A percentile compares a stretch with the other conserved stretches of the same genome.
These are phyloP conservation scores for Hordeum marinum DNA, from an alignment of 176 grass and related monocot genomes.

Conservation along the genomic window DNA sequence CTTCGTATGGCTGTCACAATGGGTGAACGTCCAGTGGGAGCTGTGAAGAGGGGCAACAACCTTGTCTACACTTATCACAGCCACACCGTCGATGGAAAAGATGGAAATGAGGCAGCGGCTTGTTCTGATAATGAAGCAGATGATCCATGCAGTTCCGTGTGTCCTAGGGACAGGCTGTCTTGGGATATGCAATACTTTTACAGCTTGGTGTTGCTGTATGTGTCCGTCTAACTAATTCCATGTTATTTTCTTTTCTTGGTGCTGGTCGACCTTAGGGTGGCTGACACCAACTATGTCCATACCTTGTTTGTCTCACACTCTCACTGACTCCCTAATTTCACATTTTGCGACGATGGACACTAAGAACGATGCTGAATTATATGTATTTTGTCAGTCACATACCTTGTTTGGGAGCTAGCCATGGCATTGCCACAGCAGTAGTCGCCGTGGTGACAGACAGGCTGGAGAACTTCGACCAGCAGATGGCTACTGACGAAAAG, in stretches of 20 bases:
- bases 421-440: slow-evolving; percentile 6
- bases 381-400: background rate
- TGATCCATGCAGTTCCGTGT: background rate
- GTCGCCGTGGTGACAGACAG: background rate
- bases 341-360: background rate
- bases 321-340: background rate
- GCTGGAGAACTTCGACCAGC: background rate
- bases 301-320: background rate
- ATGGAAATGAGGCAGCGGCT: background rate
- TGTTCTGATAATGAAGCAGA: background rate
- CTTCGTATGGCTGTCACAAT: background rate
- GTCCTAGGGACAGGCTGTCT: background rate
- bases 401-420: background rate
- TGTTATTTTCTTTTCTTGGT: background rate
- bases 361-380: background rate
- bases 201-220: background rate
- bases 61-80: background rate
- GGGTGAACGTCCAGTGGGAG: background rate
- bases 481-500: background rate
- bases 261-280: background rate
- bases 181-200: background rate
- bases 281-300: background rate
- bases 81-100: background rate
- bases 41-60: background rate
- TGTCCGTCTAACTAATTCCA: background rate